Evolutionary conservation across 2,329 filamentous ascomycete species (phyloP).

Genomic region (Apiospora rasikravindrae): DNA sequence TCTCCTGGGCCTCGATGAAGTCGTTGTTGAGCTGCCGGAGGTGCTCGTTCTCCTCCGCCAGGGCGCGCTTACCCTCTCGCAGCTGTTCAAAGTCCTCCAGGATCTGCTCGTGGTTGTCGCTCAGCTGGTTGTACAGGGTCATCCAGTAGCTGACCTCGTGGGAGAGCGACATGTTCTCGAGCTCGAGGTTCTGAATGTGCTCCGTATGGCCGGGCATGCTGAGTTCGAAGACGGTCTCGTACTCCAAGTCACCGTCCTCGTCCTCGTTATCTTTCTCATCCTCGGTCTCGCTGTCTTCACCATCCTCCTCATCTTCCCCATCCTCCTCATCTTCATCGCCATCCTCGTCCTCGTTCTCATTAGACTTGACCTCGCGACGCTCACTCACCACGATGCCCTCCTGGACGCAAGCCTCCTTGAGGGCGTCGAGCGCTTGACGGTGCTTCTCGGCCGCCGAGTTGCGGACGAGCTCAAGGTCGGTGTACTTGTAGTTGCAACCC

Average conservation of each 20-base stretch:
- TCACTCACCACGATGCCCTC: not conserved
- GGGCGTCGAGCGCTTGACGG: not conserved
- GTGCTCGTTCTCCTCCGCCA: no score
- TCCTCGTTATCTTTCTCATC: not conserved
- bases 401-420: not conserved
- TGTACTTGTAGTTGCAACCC: not conserved
- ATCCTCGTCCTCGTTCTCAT: not conserved
- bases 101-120: not conserved
- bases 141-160: no score
- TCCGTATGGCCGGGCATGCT: not conserved
- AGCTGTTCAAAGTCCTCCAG: not conserved
- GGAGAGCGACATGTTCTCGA: not conserved
- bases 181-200: not conserved
- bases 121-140: not conserved
- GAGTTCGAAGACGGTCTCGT: not conserved
- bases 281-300: not conserved
- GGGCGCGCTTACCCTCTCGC: no score
- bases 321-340: no score
- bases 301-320: not conserved
- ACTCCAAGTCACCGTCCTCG: not conserved
- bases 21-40: not conserved
- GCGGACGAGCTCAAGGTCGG: not conserved
- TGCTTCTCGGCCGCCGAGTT: not conserved
- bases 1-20: not conserved
- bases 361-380: not conserved